These are phyloP conservation scores for Tricholoma furcatifolium DNA, from an alignment of 768 basidiomycete genomes.

Conservation along the genomic window DNA sequence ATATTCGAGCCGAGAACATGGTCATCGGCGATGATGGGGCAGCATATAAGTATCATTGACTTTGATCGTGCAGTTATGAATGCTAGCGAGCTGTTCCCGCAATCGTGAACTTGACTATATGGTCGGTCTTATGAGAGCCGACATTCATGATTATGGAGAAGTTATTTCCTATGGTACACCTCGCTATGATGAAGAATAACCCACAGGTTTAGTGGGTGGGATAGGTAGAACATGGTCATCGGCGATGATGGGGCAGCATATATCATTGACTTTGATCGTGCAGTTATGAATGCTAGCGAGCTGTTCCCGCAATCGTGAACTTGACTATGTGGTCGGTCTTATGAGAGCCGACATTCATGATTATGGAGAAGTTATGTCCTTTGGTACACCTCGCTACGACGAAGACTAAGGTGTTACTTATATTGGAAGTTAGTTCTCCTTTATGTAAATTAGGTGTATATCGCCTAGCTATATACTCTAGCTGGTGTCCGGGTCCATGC, in stretches of 20 bases:
- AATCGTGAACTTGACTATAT: constrained; percentile 20
- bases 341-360: too few relatives aligned
- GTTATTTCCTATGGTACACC: too few relatives aligned
- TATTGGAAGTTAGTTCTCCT: too few relatives aligned
- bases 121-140: too few relatives aligned
- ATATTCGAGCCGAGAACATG: constrained; percentile 22
- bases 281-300: constrained; percentile 7
- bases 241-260: constrained; percentile 12
- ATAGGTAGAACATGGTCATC: too few relatives aligned
- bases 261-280: constrained; percentile 25
- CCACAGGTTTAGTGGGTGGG: too few relatives aligned
- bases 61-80: constrained; percentile 18
- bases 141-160: too few relatives aligned
- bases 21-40: constrained; percentile 14
- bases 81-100: background rate
- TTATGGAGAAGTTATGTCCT: too few relatives aligned
- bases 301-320: background rate
- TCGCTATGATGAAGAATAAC: too few relatives aligned
- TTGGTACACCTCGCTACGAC: too few relatives aligned
- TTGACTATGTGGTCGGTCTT: constrained; percentile 31
- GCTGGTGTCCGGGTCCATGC: background rate
- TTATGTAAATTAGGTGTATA: too few relatives aligned
- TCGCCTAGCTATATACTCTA: background rate
- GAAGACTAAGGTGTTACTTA: too few relatives aligned
- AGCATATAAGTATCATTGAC: constrained; percentile 22